A percentile compares a stretch with the other conserved stretches of the same genome.
Conservation (phyloP, 2,329 filamentous ascomycete species). For the Plectosphaerella cucumerina region DNA sequence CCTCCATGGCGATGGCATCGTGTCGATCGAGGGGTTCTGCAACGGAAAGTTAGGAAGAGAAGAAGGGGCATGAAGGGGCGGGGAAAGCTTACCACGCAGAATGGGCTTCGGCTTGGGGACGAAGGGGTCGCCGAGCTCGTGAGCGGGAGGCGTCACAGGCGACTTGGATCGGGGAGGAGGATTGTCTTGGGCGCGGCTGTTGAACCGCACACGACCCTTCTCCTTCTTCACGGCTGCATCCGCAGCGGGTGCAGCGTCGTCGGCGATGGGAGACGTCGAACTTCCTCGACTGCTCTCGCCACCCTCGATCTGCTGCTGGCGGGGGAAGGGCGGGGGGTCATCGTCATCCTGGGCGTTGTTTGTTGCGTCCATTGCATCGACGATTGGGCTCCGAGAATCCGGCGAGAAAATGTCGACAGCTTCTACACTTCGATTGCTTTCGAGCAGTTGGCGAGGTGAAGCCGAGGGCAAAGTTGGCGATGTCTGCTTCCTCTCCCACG, state of each 20-base stretch:
- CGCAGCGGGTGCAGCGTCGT: constrained; percentile 4
- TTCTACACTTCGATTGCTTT: no score
- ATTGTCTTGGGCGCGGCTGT: constrained; percentile 35
- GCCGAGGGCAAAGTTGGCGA: no score
- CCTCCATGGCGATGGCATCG: constrained; percentile 4
- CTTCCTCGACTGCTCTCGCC: not conserved
- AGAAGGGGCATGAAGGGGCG: not conserved
- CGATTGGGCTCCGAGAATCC: not conserved
- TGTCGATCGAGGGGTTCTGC: not conserved
- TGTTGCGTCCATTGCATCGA: constrained; percentile 12
- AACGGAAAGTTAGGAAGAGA: not conserved
- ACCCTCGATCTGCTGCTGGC: constrained; percentile 6
- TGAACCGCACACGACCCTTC: constrained; percentile 44
- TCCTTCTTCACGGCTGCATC: constrained; percentile 30
- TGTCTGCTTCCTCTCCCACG: no score
- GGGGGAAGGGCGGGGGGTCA: constrained; percentile 7
- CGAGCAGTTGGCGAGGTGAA: no score
- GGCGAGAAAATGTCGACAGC: no score
- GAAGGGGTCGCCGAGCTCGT: constrained; percentile 3
- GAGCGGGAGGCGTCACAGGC: constrained; percentile 8
- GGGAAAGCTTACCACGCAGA: constrained; percentile 24
- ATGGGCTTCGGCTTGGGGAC: constrained; percentile 31
- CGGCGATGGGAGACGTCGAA: constrained; percentile 1
- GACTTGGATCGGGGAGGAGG: constrained; percentile 17
- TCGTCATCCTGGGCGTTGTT: constrained; percentile 11